A percentile compares a stretch with the other conserved stretches of the same genome.
phyloP scores from a whole-genome alignment of 208 protist species.

The Trypanosoma lewisi region DNA sequence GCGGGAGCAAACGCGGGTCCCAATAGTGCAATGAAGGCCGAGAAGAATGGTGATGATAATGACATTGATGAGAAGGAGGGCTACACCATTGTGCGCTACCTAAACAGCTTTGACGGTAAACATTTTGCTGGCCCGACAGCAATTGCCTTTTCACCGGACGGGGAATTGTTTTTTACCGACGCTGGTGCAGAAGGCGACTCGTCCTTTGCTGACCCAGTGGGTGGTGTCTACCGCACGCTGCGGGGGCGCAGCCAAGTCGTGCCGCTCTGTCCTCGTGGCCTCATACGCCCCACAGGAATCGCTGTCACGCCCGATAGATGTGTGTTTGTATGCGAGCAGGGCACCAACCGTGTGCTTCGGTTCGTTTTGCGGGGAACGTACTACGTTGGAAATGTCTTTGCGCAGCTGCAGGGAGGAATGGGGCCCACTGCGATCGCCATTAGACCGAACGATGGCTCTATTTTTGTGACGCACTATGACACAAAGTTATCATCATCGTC shows the following conservation, averaged over 20 bases:
- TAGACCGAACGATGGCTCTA: conserved; percentile 31
- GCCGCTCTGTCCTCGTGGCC: conserved; percentile 44
- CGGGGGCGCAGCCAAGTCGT: conserved; percentile 46
- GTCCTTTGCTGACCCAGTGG: conserved; percentile 40
- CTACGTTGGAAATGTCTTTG: conserved; percentile 60
- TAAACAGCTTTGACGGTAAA: conserved; percentile 40
- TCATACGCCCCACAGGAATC: conserved; percentile 50
- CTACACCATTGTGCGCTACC: conserved; percentile 23
- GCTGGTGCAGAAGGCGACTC: conserved; percentile 61
- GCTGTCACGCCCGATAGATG: conserved; percentile 42
- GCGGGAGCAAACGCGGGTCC: too few species aligned
- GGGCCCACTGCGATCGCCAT: conserved; percentile 58
- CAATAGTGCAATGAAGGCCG: background rate
- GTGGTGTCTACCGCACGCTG: conserved; percentile 66
- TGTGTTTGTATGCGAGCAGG: conserved; percentile 67
- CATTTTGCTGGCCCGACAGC: conserved; percentile 48
- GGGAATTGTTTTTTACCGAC: conserved; percentile 76
- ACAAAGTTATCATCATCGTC: conserved; percentile 11
- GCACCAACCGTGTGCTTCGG: conserved; percentile 59
- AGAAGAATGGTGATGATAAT: background rate
- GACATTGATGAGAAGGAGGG: background rate
- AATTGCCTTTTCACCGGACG: conserved; percentile 36
- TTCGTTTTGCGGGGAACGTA: conserved; percentile 52
- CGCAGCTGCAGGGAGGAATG: conserved; percentile 56
- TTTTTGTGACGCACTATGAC: conserved; percentile 75